Evolutionary conservation across 2,329 filamentous ascomycete genomes (phyloP).

Genomic region (Herpotrichia juniperi): DNA sequence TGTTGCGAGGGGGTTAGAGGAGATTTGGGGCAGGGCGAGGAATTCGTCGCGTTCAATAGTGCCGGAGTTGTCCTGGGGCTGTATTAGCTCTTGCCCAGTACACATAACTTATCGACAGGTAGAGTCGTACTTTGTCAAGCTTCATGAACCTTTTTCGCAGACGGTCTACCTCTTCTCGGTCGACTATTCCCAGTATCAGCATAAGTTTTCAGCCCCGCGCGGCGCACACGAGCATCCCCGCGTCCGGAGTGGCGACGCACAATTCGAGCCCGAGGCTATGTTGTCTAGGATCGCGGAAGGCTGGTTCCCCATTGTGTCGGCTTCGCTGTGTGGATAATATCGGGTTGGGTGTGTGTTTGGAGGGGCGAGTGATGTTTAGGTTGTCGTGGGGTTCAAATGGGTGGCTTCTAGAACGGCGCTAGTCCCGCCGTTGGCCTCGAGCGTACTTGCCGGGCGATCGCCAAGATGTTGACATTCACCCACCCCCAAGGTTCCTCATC

Average conservation of each 20-base stretch:
- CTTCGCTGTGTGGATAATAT: conserved; percentile 5
- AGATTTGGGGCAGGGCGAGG: conserved; percentile 94
- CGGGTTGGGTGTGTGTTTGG: conserved; percentile 19
- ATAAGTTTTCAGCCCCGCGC: conserved; percentile 35
- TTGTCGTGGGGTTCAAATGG: conserved; percentile 19
- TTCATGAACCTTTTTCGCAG: conserved; percentile 99
- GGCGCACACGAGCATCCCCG: conserved; percentile 24
- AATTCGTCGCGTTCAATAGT: conserved; percentile 99
- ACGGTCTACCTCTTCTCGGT: conserved; percentile 95
- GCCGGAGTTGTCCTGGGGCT: conserved; percentile 87
- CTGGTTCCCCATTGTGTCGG: conserved; percentile 58
- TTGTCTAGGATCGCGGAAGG: conserved; percentile 81
- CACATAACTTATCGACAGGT: not conserved
- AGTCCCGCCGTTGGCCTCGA: conserved; percentile 16
- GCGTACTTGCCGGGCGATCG: not conserved
- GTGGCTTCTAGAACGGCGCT: conserved; percentile 6
- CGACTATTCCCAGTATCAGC: conserved; percentile 65
- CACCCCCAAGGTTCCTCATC: not conserved
- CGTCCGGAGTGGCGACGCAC: conserved; percentile 58
- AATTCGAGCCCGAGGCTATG: conserved; percentile 96
- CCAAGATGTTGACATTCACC: not conserved
- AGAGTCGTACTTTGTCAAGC: conserved; percentile 82
- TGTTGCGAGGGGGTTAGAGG: conserved; percentile 94
- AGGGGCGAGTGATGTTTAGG: conserved; percentile 10
- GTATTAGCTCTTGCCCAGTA: not conserved